phyloP scores from a whole-genome alignment of 2,329 filamentous ascomycete species.

The Cladophialophora psammophila region DNA sequence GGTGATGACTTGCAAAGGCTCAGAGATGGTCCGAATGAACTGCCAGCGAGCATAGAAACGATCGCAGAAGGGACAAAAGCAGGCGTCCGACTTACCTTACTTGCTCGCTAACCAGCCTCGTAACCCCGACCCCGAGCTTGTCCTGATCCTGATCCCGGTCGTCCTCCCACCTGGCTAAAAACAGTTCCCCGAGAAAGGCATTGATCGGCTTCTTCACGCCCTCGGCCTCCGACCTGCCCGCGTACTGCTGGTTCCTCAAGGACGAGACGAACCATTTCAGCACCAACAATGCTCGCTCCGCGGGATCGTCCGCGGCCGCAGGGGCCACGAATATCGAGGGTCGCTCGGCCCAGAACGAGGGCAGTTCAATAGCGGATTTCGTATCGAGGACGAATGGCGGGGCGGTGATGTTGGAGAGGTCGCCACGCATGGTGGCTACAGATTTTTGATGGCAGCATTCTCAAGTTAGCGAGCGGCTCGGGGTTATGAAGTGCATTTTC shows the following conservation, averaged over 20 bases:
- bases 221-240: slow-evolving; percentile 41
- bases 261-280: slow-evolving; percentile 96
- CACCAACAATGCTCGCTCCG: slow-evolving; percentile 84
- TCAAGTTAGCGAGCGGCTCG: background rate
- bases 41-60: background rate
- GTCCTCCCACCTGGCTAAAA: slow-evolving; percentile 37
- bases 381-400: slow-evolving; percentile 83
- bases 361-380: slow-evolving; percentile 80
- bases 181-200: slow-evolving; percentile 39
- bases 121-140: slow-evolving; percentile 19
- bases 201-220: slow-evolving; percentile 41
- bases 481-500: slow-evolving; percentile 1
- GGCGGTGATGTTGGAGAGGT: slow-evolving; percentile 79
- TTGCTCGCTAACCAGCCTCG: slow-evolving; percentile 39
- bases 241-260: slow-evolving; percentile 76
- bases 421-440: slow-evolving; percentile 81
- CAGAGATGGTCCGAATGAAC: background rate
- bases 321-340: slow-evolving; percentile 81
- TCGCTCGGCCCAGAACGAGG: slow-evolving; percentile 82
- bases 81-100: slow-evolving; percentile 31
- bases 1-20: slow-evolving; percentile 34
- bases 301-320: slow-evolving; percentile 76
- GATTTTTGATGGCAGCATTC: slow-evolving; percentile 52
- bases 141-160: slow-evolving; percentile 4
- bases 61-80: background rate